Evolutionary conservation across 2,329 filamentous ascomycete genomes (phyloP), one percentile per base, ranked within the genome.

Genomic region (Trichoderma sp.): DNA sequence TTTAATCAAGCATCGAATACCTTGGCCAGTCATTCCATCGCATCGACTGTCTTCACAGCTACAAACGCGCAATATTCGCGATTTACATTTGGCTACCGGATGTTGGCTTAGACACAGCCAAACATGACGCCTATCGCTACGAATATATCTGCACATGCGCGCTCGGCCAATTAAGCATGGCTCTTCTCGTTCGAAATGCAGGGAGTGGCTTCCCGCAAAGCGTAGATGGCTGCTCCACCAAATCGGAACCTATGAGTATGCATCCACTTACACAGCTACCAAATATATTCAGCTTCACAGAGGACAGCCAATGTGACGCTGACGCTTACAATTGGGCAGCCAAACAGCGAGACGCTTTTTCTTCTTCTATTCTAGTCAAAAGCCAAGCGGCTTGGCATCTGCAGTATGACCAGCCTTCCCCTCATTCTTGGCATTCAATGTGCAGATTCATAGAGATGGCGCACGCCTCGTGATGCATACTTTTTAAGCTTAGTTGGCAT

Each of bases 401-500:
- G 43, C 29, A 24, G 11, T 35, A 19, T 29, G n/a, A 43, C 43
- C 62, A 65, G 62, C 61, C n/a, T 10, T 24, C 35, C 24, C 52
- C 62, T 33, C 62, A 57, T 40, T 55, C 33, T n/a, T 35, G 49
- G 16, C 47, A 24, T 53, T 21, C 27, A 27, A 52, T 37, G 19
- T 27, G 60, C 47, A 63, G 43, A 53, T 37, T 63, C 21, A 27
- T 37, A 35, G 7, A 53, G 49, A n/a, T 21, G 3, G 13, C 4
- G 10, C 27, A 31, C 27, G 27, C 52, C 62, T 65, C 56, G 55
- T 66, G 63, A 58, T 66, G 53, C 63, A 58, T 59, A 37, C 29
- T n/a, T 29, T 27, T 58, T 66, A 58, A 66, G 63, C 63, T 66
- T 66, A 52, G 40, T 59, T 59, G 40, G 52, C 7, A 35, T 33